Base-by-base conservation (phyloP, 169 alveolate genomes). In the Plasmodium billcollinsi region DNA sequence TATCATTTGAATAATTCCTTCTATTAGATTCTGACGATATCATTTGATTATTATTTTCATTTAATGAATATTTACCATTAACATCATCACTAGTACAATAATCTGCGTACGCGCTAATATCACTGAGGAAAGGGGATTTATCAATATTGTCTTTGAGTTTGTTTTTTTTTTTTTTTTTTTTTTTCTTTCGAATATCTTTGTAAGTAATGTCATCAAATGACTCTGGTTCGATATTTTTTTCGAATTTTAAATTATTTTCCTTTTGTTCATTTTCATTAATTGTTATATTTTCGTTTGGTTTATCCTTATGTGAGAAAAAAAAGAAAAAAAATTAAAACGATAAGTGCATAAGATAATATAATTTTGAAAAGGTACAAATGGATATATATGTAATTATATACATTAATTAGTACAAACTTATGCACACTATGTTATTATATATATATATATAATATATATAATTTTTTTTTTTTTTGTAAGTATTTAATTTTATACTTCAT, bases 41-140 rank as follows among this genome's bases (percentile, higher is more conserved):
- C 11, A 59, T n/a, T 18, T 21, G 6, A 18, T 59, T 69, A 52
- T 45, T 63, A 24, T 67, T 62, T 74, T 26, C 26, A 21, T 47
- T 62, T 11, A 47, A 74, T 12, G 56, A 49, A 9, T 74, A 50
- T n/a, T 59, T 43, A 0, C n/a, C 45, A 54, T 18, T 61, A 11
- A 33, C 83, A 8, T 70, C 91, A 70, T 58, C 91, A 63, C 91
- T 85, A 15, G 91, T 39, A 56, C 20, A 70, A 50, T 85, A 85
- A 33, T 85, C 88, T 9, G 91, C 91, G 21, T 70, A 70, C 4
- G 91, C 69, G 49, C 91, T 85, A 11, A 85, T 18, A 29, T 85
- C 91, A 70, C 91, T 85, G 15, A 85, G 65, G 43, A 85, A 85
- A 1, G 91, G 91, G n/a, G 91, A 85, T 26, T 56, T 69, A 39